Percentiles rank a stretch among this genome's conserved stretches.
phyloP scores from a whole-genome alignment of 1,284 basidiomycete species.

The Moesziomyces sp. region DNA sequence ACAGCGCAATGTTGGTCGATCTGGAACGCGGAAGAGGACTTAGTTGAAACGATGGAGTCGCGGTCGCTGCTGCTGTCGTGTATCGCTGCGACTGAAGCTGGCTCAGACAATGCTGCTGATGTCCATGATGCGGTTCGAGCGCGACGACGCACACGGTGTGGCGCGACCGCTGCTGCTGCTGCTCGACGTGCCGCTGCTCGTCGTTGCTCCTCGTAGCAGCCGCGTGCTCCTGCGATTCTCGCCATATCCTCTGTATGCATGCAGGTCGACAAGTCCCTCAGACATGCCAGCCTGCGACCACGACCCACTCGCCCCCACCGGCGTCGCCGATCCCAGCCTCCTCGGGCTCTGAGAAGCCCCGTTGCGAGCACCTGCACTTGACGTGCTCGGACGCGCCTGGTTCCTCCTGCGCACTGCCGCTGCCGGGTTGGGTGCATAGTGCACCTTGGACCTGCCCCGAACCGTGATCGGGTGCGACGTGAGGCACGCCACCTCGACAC shows the following conservation, averaged over 20 bases:
- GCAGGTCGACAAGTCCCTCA: too few relatives aligned
- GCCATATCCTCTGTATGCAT: neutral
- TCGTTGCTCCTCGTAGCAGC: constrained; percentile 3
- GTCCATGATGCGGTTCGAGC: constrained; percentile 26
- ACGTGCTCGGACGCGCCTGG: neutral
- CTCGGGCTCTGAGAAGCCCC: too few relatives aligned
- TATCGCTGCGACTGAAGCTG: too few relatives aligned
- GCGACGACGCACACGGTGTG: neutral
- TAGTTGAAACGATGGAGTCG: too few relatives aligned
- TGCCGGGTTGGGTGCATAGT: constrained; percentile 18
- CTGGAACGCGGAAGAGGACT: too few relatives aligned
- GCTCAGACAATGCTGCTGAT: constrained; percentile 36
- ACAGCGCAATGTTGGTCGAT: too few relatives aligned
- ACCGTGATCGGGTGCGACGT: constrained; percentile 43
- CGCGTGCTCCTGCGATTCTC: constrained; percentile 18
- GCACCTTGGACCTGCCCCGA: constrained; percentile 41
- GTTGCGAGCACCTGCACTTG: too few relatives aligned
- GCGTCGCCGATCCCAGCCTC: too few relatives aligned
- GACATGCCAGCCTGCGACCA: too few relatives aligned
- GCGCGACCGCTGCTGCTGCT: too few relatives aligned
- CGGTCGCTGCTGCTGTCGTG: too few relatives aligned
- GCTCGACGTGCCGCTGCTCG: constrained; percentile 5
- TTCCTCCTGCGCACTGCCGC: neutral
- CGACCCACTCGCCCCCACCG: too few relatives aligned
- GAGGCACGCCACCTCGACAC: constrained; percentile 27